These are phyloP conservation scores for sweet orange (Citrus sinensis) DNA, from an alignment of 345 rosid species.

Conservation along the genomic window DNA sequence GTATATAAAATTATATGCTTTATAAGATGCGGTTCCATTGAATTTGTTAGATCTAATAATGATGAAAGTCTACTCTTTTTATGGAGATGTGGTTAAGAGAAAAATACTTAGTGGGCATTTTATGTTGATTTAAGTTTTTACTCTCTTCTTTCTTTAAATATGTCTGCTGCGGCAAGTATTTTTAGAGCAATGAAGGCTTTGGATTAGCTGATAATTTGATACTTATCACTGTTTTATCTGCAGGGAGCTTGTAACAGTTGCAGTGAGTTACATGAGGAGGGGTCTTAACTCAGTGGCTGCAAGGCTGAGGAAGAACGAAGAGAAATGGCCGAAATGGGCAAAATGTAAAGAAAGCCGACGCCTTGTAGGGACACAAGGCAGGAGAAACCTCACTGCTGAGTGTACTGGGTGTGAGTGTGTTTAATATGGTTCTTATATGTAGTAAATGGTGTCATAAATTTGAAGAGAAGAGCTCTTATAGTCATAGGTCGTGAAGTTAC, in stretches of 20 bases:
- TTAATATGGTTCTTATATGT: conserved; percentile 13
- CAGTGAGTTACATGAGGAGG: conserved; percentile 47
- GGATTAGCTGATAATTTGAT: not conserved
- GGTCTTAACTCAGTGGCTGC: conserved; percentile 55
- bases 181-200: not conserved
- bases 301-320: conserved; percentile 48
- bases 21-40: not conserved
- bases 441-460: not conserved
- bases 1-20: not conserved
- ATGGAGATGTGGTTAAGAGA: not conserved
- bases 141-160: not conserved
- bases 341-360: conserved; percentile 64
- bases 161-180: not conserved
- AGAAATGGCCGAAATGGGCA: conserved; percentile 47
- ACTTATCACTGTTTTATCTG: conserved; percentile 8
- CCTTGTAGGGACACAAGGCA: conserved; percentile 56
- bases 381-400: conserved; percentile 46
- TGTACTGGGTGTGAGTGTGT: conserved; percentile 54
- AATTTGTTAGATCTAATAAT: not conserved
- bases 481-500: not conserved
- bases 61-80: not conserved
- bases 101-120: not conserved
- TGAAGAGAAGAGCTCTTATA: not conserved
- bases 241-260: conserved; percentile 55
- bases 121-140: not conserved